Evolutionary conservation across 495 filamentous ascomycete genomes (phyloP).

Genomic region (Hypoxylon intermedium): DNA sequence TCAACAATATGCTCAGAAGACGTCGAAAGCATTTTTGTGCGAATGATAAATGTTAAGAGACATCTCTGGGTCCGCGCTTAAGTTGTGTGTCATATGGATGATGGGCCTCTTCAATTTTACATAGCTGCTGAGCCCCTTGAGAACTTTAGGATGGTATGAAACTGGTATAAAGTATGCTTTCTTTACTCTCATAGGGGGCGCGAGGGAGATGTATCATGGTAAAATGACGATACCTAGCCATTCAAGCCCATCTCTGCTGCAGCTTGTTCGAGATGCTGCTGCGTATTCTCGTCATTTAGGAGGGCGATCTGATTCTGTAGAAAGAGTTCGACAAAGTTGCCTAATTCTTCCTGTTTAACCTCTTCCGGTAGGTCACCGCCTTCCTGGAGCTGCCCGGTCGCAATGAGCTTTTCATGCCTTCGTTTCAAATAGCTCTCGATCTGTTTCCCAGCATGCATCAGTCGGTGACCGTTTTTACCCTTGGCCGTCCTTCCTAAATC

Average conservation of each 20-base stretch:
- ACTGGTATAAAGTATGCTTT: too few species aligned
- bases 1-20: too few species aligned
- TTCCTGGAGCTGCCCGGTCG: slow-evolving; percentile 15
- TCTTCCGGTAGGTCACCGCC: slow-evolving; percentile 21
- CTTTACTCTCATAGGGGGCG: too few species aligned
- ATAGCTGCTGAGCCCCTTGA: too few species aligned
- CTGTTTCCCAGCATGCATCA: slow-evolving; percentile 42
- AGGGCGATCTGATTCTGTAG: slow-evolving; percentile 40
- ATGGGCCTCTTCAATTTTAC: too few species aligned
- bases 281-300: slow-evolving; percentile 45
- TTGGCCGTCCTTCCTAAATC: slow-evolving; percentile 45
- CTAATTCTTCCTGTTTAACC: slow-evolving; percentile 33
- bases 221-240: neutral
- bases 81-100: too few species aligned
- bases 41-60: too few species aligned
- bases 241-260: slow-evolving; percentile 65
- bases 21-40: too few species aligned
- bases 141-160: too few species aligned
- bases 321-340: slow-evolving; percentile 35
- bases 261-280: slow-evolving; percentile 50
- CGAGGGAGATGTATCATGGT: neutral
- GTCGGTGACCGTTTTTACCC: slow-evolving; percentile 41
- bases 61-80: too few species aligned
- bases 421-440: slow-evolving; percentile 41
- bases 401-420: slow-evolving; percentile 26